phyloP scores from a whole-genome alignment of 805 yeast genomes.

The Ogataea henricii region DNA sequence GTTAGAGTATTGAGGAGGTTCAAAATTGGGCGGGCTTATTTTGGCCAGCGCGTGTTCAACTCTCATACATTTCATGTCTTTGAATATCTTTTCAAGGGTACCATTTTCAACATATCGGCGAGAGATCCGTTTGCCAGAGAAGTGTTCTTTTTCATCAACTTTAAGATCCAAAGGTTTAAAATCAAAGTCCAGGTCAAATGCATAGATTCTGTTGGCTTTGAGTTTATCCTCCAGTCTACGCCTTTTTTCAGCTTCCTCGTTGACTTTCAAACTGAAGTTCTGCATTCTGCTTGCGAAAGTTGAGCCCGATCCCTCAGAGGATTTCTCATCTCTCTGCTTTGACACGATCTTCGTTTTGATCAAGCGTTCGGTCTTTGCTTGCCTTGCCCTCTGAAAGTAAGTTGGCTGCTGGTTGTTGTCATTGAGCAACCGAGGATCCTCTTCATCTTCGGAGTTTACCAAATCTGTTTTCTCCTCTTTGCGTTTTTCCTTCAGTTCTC shows the following conservation, averaged over 20 bases:
- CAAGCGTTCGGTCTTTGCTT: constrained; percentile 12
- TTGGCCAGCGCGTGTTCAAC: constrained; percentile 63
- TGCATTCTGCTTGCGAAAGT: constrained; percentile 19
- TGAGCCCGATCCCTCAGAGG: background rate
- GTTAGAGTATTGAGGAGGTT: constrained; percentile 70
- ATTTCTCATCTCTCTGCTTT: background rate
- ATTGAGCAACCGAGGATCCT: constrained; percentile 26
- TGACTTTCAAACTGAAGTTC: constrained; percentile 11
- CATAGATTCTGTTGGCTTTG: constrained; percentile 39
- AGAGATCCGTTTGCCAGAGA: constrained; percentile 44
- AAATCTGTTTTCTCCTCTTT: constrained; percentile 18
- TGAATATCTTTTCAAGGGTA: constrained; percentile 40
- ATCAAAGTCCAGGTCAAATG: constrained; percentile 36
- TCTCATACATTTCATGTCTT: constrained; percentile 55
- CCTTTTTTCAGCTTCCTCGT: constrained; percentile 25
- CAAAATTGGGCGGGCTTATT: constrained; percentile 66
- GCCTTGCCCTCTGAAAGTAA: constrained; percentile 16
- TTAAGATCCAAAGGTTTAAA: constrained; percentile 26
- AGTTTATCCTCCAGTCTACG: constrained; percentile 28
- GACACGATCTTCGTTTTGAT: constrained; percentile 11
- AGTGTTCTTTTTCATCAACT: constrained; percentile 48
- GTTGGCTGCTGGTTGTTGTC: constrained; percentile 16
- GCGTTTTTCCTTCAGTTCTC: constrained; percentile 23
- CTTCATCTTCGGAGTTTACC: constrained; percentile 32
- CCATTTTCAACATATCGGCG: constrained; percentile 48